Base-by-base conservation (phyloP, 768 basidiomycete genomes). In the Tubosaeta brunneosetosa region DNA sequence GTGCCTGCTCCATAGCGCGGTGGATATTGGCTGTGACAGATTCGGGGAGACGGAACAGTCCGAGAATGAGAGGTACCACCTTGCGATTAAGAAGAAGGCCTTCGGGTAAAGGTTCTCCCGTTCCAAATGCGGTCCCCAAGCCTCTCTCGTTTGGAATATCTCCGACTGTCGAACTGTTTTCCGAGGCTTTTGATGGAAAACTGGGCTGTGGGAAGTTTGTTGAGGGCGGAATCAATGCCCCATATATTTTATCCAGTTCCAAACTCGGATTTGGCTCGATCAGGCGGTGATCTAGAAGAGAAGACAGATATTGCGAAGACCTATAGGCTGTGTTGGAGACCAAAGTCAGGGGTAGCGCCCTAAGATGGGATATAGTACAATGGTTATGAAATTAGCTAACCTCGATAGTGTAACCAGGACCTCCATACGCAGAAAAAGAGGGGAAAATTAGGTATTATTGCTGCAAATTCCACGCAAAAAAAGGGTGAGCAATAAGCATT, bases 381-480 rank as follows among this genome's bases (percentile, higher is more conserved):
- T n/a, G 36, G 36, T n/a, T 9, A 29, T 29, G 29, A 41, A 48
- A 3, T 12, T 7, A 37, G 31, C 67, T 55, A 52, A 88, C 88
- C 88, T 77, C 76, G 80, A 65, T 85, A 91, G 67, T 92, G 89
- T 37, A 84, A 85, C 88, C 88, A 92, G 40, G 87, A 83, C 41
- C 89, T 77, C 89, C 89, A 92, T 10, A 76, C 79, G 60, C 87
- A 90, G 69, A 88, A 92, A 73, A 92, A 89, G 66, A 92, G 85
- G 0, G 89, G 89, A 19, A 92, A 68, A 65, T 92, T 92, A 29
- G 89, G 90, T 68, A 91, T 81, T 41, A 91, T 64, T 25, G 89
- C 89, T 91, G 52, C n/a, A 27, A 11, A 40, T 26, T 13, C 16
- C 26, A 49, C 9, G n/a, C 47, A 52, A 38, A 25, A n/a, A 25